phyloP scores from a whole-genome alignment of 2,329 filamentous ascomycete species.

The Allantophomopsis cytisporea region DNA sequence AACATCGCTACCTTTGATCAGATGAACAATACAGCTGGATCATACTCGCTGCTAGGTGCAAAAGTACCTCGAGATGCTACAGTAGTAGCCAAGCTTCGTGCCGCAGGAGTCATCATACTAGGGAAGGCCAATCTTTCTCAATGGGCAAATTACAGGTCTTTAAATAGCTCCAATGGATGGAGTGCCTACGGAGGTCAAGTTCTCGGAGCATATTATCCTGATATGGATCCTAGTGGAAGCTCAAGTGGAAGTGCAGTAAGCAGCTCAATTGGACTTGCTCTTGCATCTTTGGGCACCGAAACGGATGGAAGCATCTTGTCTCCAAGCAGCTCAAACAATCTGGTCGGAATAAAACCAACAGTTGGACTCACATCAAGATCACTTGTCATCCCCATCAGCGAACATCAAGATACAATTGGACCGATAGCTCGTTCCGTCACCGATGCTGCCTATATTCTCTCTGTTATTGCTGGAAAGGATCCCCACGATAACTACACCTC shows the following conservation, averaged over 20 bases:
- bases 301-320: slow-evolving; percentile 50
- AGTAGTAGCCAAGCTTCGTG: slow-evolving; percentile 10
- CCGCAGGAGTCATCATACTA: slow-evolving; percentile 11
- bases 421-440: slow-evolving; percentile 49
- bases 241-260: slow-evolving; percentile 49
- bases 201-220: slow-evolving; percentile 43
- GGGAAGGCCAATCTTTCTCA: slow-evolving; percentile 30
- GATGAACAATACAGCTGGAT: slow-evolving; percentile 32
- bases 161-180: slow-evolving; percentile 48
- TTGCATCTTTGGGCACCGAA: slow-evolving; percentile 46
- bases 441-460: slow-evolving; percentile 49
- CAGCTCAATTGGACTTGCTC: slow-evolving; percentile 42
- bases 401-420: slow-evolving; percentile 52
- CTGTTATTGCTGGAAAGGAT: slow-evolving; percentile 49
- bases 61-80: slow-evolving; percentile 10
- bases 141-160: slow-evolving; percentile 41
- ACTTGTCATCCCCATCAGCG: slow-evolving; percentile 51
- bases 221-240: slow-evolving; percentile 47
- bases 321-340: slow-evolving; percentile 37
- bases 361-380: slow-evolving; percentile 47
- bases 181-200: slow-evolving; percentile 49
- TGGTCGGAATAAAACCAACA: slow-evolving; percentile 54
- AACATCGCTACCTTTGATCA: slow-evolving; percentile 43
- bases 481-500: slow-evolving; percentile 49
- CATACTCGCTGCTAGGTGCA: slow-evolving; percentile 10